These are phyloP conservation scores for Alliaria petiolata DNA, from an alignment of 345 rosid species.

Conservation along the genomic window DNA sequence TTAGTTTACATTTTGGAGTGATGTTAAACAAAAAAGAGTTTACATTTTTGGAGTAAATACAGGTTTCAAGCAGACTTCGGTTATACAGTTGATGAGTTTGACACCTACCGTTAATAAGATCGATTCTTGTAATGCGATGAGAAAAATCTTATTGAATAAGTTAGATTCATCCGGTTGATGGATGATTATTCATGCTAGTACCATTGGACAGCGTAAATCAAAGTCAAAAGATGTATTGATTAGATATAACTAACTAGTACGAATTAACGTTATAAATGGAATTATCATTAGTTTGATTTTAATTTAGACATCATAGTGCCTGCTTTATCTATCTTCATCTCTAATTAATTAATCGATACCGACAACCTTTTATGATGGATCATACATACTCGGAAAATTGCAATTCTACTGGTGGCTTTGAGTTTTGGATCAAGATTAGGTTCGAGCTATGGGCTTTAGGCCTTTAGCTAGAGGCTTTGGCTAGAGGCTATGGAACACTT, in stretches of 20 bases:
- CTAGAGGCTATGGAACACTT: too few species aligned
- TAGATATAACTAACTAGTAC: constrained; percentile 13
- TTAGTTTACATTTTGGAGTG: too few species aligned
- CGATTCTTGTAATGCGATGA: too few species aligned
- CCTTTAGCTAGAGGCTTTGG: too few species aligned
- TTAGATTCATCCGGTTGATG: not conserved
- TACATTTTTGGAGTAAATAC: too few species aligned
- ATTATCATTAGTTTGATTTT: constrained; percentile 23
- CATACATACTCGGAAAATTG: not conserved
- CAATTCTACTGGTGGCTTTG: not conserved
- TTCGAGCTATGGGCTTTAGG: not conserved
- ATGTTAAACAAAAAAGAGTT: too few species aligned
- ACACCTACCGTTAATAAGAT: too few species aligned
- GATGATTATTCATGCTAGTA: too few species aligned
- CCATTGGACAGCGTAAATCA: not conserved
- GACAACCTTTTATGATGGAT: too few species aligned
- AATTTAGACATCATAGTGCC: not conserved
- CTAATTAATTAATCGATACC: constrained; percentile 4
- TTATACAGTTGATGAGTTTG: not conserved
- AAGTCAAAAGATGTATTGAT: constrained; percentile 28
- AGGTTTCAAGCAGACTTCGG: not conserved
- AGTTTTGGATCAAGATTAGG: constrained; percentile 2
- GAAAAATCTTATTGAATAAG: not conserved
- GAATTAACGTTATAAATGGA: not conserved
- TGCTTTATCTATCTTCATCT: constrained; percentile 5